Percentiles rank a stretch among this genome's conserved stretches.
Conservation (phyloP, 371 early-diverging fungal species). For the Mucor lusitanicus region DNA sequence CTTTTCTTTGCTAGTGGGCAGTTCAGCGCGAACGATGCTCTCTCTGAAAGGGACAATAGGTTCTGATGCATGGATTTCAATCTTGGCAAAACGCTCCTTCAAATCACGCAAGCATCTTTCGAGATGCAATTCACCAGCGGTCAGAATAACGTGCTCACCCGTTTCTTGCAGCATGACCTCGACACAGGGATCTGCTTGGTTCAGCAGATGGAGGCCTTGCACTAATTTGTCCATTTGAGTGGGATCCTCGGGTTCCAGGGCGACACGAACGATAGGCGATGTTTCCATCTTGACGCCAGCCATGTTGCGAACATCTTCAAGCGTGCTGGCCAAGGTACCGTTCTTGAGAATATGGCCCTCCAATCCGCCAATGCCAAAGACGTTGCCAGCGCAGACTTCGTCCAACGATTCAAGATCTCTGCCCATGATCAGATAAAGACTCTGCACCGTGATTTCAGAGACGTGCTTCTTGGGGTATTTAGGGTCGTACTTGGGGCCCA, state of each 20-base stretch:
- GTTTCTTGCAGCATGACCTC: constrained; percentile 90
- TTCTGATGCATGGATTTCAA: constrained; percentile 89
- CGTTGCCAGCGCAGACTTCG: constrained; percentile 92
- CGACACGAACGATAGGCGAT: constrained; percentile 93
- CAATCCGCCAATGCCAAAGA: constrained; percentile 95
- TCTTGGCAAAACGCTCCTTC: constrained; percentile 90
- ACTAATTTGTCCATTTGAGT: constrained; percentile 84
- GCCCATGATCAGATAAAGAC: constrained; percentile 95
- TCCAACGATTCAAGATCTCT: constrained; percentile 82
- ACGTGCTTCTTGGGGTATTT: constrained; percentile 65
- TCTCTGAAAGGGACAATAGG: constrained; percentile 99
- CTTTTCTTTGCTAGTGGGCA: constrained; percentile 47
- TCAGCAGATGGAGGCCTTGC: constrained; percentile 85
- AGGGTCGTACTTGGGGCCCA: constrained; percentile 94
- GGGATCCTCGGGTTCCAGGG: constrained; percentile 90
- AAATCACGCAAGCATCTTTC: constrained; percentile 95
- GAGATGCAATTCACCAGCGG: constrained; percentile 96
- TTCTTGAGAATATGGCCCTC: constrained; percentile 87
- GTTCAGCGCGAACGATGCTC: constrained; percentile 66
- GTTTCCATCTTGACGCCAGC: constrained; percentile 59
- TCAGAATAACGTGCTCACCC: constrained; percentile 94
- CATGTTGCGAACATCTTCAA: constrained; percentile 57
- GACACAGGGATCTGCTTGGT: constrained; percentile 92
- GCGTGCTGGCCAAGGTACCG: constrained; percentile 80
- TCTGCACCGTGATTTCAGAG: constrained; percentile 72